Conservation (phyloP, 2,329 filamentous ascomycete species). For the Didymella arachidicola region DNA sequence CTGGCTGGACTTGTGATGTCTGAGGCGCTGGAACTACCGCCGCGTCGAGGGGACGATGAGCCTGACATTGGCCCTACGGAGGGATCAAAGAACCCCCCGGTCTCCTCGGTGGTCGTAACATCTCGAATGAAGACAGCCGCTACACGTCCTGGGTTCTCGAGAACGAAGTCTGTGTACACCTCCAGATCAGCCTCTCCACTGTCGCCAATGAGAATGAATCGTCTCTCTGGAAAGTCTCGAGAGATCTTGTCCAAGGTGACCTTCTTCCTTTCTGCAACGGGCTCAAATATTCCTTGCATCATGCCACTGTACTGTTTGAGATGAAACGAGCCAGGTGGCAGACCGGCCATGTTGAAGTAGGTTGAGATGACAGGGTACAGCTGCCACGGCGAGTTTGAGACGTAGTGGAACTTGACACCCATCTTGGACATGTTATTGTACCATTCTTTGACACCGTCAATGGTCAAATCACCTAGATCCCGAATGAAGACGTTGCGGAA, state of each 20-base stretch:
- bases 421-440: constrained; percentile 78
- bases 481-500: constrained; percentile 96
- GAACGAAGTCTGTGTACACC: constrained; percentile 92
- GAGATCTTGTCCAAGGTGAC: constrained; percentile 85
- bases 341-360: constrained; percentile 80
- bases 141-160: constrained; percentile 83
- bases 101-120: constrained; percentile 85
- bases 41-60: constrained; percentile 32
- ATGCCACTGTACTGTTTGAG: constrained; percentile 96
- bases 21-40: constrained; percentile 19
- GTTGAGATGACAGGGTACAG: constrained; percentile 87
- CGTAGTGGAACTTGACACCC: constrained; percentile 92
- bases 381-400: constrained; percentile 99
- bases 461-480: constrained; percentile 79
- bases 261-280: constrained; percentile 93
- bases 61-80: constrained; percentile 53
- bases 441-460: constrained; percentile 91
- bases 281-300: constrained; percentile 97
- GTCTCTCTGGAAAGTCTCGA: constrained; percentile 85
- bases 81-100: constrained; percentile 79
- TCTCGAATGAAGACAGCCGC: constrained; percentile 93
- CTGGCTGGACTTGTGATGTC: constrained; percentile 23
- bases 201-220: constrained; percentile 91
- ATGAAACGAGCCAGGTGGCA: constrained; percentile 90
- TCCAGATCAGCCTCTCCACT: constrained; percentile 97